Conservation (phyloP, 2,329 filamentous ascomycete species). For the Fusarium haematococcum region DNA sequence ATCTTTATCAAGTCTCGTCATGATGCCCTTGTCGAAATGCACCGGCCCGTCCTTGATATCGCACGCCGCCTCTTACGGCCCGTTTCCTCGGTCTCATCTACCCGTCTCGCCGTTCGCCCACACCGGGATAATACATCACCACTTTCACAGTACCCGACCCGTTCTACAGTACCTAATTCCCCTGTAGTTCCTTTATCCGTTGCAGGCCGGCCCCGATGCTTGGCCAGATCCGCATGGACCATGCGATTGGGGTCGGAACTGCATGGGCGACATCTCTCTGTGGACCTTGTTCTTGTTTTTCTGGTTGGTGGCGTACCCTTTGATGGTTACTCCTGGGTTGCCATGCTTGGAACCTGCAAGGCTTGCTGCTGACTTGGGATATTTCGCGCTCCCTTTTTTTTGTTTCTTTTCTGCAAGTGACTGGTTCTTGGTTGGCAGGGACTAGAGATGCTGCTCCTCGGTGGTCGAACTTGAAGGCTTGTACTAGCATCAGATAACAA, state of each 20-base stretch:
- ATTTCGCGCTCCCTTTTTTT: conserved; percentile 19
- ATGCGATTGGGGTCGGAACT: conserved; percentile 28
- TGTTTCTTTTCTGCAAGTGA: neutral
- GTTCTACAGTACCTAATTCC: neutral
- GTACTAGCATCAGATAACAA: neutral
- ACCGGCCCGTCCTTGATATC: conserved; percentile 35
- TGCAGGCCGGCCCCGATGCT: neutral
- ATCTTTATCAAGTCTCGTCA: neutral
- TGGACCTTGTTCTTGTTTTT: neutral
- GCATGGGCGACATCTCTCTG: conserved; percentile 2
- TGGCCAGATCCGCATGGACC: conserved; percentile 35
- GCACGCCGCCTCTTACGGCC: conserved; percentile 33
- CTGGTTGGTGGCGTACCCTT: conserved; percentile 15
- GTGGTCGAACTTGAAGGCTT: neutral
- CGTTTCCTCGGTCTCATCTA: conserved; percentile 23
- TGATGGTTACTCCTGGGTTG: conserved; percentile 13
- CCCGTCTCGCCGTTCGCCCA: neutral
- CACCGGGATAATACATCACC: neutral
- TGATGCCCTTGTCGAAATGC: conserved; percentile 28
- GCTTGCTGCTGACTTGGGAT: conserved; percentile 6
- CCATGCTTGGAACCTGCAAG: conserved; percentile 11
- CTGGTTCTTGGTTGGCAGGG: neutral
- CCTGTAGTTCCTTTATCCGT: conserved; percentile 3
- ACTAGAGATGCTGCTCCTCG: neutral
- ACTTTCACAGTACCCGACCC: neutral